Conservation (phyloP, 1,284 basidiomycete genomes). For the Sphagnurus paluster region DNA sequence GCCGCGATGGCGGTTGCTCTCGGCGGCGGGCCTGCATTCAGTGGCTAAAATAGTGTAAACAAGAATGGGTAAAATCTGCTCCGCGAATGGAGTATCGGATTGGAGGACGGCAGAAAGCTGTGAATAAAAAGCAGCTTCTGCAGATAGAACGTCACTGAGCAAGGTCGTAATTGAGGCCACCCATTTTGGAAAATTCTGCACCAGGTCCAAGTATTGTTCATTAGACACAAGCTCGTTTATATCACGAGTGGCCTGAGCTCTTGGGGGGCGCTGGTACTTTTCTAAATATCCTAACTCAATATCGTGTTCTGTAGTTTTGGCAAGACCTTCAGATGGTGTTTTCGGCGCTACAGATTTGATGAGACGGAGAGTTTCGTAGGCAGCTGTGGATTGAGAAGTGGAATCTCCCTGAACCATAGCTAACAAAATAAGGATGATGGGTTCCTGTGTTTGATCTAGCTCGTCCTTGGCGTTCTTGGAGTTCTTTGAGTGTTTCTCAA, state of each 20-base stretch:
- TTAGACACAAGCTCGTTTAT: conserved; percentile 39
- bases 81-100: conserved; percentile 58
- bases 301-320: conserved; percentile 44
- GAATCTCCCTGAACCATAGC: conserved; percentile 56
- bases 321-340: conserved; percentile 31
- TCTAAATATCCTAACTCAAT: conserved; percentile 56
- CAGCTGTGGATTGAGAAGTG: conserved; percentile 49
- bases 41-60: conserved; percentile 66
- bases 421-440: conserved; percentile 56
- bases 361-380: conserved; percentile 65
- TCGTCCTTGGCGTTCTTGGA: conserved; percentile 1
- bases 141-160: conserved; percentile 60
- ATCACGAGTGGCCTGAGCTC: conserved; percentile 27
- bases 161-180: conserved; percentile 59
- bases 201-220: conserved; percentile 38
- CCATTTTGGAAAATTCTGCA: conserved; percentile 63
- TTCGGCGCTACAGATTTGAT: conserved; percentile 46
- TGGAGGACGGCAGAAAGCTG: conserved; percentile 64
- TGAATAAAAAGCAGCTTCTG: conserved; percentile 63
- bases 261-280: conserved; percentile 38
- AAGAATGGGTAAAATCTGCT: conserved; percentile 71
- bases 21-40: conserved; percentile 24
- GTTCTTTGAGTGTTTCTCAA: conserved; percentile 35
- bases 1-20: conserved; percentile 23
- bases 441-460: conserved; percentile 26